phyloP scores from a whole-genome alignment of 2,329 filamentous ascomycete species.

The Cadophora luteo-olivacea region DNA sequence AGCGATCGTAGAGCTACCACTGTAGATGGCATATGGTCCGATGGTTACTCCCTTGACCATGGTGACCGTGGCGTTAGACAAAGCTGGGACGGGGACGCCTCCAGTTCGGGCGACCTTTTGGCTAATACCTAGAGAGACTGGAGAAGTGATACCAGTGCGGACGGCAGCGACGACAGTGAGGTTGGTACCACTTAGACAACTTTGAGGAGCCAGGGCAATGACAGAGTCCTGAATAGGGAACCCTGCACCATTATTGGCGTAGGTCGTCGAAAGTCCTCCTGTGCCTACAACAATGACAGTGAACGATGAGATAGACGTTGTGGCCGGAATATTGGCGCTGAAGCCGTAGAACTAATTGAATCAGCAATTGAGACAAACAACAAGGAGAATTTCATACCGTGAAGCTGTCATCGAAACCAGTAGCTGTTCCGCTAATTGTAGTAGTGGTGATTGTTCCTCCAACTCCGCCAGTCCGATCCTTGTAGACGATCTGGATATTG shows the following conservation, averaged over 20 bases:
- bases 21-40: slow-evolving; percentile 40
- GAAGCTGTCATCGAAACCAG: slow-evolving; percentile 67
- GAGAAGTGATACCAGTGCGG: slow-evolving; percentile 31
- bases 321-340: slow-evolving; percentile 56
- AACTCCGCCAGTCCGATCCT: slow-evolving; percentile 57
- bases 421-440: slow-evolving; percentile 54
- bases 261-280: slow-evolving; percentile 53
- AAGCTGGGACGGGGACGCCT: slow-evolving; percentile 34
- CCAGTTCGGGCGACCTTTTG: slow-evolving; percentile 35
- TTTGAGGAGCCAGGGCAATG: slow-evolving; percentile 62
- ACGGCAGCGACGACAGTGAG: slow-evolving; percentile 41
- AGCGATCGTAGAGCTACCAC: slow-evolving; percentile 31
- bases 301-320: slow-evolving; percentile 68
- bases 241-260: slow-evolving; percentile 63
- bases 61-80: slow-evolving; percentile 30
- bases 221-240: slow-evolving; percentile 62
- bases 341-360: slow-evolving; percentile 41
- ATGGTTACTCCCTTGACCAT: slow-evolving; percentile 36
- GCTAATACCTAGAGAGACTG: slow-evolving; percentile 32
- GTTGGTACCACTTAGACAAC: slow-evolving; percentile 52
- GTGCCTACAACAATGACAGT: slow-evolving; percentile 56
- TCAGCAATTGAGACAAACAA: not conserved
- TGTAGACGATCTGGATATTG: slow-evolving; percentile 60
- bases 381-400: slow-evolving; percentile 52
- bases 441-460: slow-evolving; percentile 54